Base-by-base conservation (phyloP, 2,329 filamentous ascomycete species). In the Fusarium brachygibbosum region DNA sequence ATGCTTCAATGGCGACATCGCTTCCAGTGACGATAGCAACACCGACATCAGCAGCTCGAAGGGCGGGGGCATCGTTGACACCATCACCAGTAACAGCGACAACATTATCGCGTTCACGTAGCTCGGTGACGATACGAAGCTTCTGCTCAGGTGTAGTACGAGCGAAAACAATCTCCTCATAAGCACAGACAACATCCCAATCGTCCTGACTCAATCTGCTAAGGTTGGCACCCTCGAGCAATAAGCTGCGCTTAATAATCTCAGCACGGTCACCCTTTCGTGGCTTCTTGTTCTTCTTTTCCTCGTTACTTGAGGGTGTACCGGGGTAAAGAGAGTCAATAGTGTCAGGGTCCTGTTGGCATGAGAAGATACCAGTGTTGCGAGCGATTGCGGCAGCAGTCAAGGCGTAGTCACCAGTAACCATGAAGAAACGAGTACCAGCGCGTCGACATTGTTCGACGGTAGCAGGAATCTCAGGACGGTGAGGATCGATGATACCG, bases 61-160 rank as follows among this genome's bases (percentile, higher is more conserved):
- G 80, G 3, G 89, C 89, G 1, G 89, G 89, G 0, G 88, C 89
- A 63, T 91, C 89, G 58, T 91, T 91, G 11, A 89, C 90, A 12
- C 89, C 89, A 65, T 93, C 91, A 31, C 91, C 91, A n/a, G 90
- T 93, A 81, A 93, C 91, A 34, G 89, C 90, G 13, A 88, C 90
- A 2, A 86, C 86, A 29, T 88, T 86, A 21, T 86, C 85, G 16
- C 86, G 80, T 21, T 79, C 76, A 68, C 91, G 89, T 23, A 92
- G 83, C 48, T 89, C 89, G 58, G 89, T 86, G 45, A 93, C 91
- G 82, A 93, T 92, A 41, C 89, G 86, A 10, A 91, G 87, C 74
- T 93, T 93, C 37, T 91, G 91, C 58, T 89, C 85, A 0, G 90
- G 90, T 0, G 89, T 88, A 56, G 90, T 91, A 21, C 90, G 85